A percentile compares a stretch with the other conserved stretches of the same genome.
phyloP scores from a whole-genome alignment of 176 grass and related monocot genomes.

The Oryza nivara region DNA sequence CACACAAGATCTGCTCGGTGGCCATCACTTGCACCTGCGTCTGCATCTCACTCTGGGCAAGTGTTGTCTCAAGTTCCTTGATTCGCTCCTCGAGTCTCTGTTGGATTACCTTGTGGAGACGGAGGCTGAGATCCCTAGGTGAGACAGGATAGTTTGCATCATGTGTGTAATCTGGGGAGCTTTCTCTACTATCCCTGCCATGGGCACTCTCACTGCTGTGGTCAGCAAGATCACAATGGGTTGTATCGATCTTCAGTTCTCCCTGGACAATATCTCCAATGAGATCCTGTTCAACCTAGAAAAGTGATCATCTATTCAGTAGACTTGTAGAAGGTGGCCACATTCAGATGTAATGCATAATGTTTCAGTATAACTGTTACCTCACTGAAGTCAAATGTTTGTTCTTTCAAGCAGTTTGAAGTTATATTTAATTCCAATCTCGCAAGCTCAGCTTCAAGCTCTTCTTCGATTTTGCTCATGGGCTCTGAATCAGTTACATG shows the following conservation, averaged over 20 bases:
- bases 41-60: constrained; percentile 68
- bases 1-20: constrained; percentile 49
- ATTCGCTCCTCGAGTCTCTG: constrained; percentile 71
- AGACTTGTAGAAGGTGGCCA: neutral
- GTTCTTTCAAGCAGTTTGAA: constrained; percentile 50
- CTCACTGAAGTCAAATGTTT: constrained; percentile 56
- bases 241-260: constrained; percentile 70
- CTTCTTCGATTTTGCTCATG: constrained; percentile 95
- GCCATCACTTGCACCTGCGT: constrained; percentile 51
- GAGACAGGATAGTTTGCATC: constrained; percentile 69
- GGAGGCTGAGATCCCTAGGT: constrained; percentile 77
- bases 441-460: constrained; percentile 90
- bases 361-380: constrained; percentile 38
- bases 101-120: constrained; percentile 85
- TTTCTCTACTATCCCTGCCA: constrained; percentile 57
- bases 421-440: constrained; percentile 81
- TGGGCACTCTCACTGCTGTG: constrained; percentile 49
- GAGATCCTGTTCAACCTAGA: constrained; percentile 66
- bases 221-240: constrained; percentile 36
- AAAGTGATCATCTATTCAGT: constrained; percentile 36
- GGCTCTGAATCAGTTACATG: constrained; percentile 39
- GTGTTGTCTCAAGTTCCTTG: constrained; percentile 76
- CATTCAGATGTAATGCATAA: constrained; percentile 23
- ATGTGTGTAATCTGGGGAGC: constrained; percentile 46
- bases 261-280: constrained; percentile 68